Base-by-base conservation (phyloP, 2,329 filamentous ascomycete species). In the Fusarium sp. region DNA sequence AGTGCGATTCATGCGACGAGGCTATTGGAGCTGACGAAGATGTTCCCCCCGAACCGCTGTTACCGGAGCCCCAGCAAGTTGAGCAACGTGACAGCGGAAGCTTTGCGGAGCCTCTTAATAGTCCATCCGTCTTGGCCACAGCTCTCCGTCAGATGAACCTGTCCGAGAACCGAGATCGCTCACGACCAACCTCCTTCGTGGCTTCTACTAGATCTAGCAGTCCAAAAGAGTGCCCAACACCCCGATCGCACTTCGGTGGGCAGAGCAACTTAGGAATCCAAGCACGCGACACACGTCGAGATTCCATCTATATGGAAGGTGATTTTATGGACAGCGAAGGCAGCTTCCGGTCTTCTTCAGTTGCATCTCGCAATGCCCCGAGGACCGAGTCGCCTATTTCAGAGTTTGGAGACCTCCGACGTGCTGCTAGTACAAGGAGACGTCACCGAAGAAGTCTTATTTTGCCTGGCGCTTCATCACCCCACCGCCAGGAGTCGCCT, bases 301-400 rank as follows among this genome's bases (percentile, higher is more conserved):
- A 90, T 55, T 94, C 94, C 1, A 85, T 96, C 68, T 86, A 94
- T 51, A 86, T 94, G 32, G 95, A 97, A 73, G 94, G 93, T 69
- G 96, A 99, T 78, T 83, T 89, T 22, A 91, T 90, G 13, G 94
- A 94, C 57, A 97, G 94, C 75, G 96, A 99, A 77, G 93, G 92
- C 57, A 98, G 94, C 78, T 86, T 94, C 57, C 89, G 92, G 45
- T 98, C 95, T 2, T 88, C 89, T 4, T 97, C 94, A 0, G 83
- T 92, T 6, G 83, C 93, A 52, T 91, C 93, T 6, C 87, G 90
- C 13, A 83, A 83, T 34, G 89, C 89, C 13, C 84, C 90, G 47
- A 87, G 94, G 69, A 94, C 93, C 2, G 94, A 98, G 66, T 99
- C 96, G 1, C 96, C 96, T 4, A 91, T 93, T 22, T 97, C 94